A percentile compares a stretch with the other conserved stretches of the same genome.
phyloP scores from a whole-genome alignment of 164 flowering plant genomes.

The Chimonanthus salicifolius region DNA sequence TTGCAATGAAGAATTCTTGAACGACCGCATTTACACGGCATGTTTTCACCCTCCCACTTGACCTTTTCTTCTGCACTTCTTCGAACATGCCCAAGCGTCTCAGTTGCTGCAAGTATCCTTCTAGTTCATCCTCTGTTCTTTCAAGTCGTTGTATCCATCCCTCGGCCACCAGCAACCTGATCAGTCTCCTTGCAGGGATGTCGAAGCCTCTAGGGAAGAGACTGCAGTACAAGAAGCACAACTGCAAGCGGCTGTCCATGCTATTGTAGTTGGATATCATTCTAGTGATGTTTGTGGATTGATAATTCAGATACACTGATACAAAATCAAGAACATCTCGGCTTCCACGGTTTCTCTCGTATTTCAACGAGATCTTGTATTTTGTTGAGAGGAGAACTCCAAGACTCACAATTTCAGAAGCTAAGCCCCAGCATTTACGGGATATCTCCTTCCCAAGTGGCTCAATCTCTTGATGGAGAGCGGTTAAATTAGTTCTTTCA shows the following conservation, averaged over 20 bases:
- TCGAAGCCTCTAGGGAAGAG: neutral
- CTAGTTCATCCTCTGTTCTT: conserved; percentile 13
- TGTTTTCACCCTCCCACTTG: neutral
- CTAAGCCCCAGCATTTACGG: neutral
- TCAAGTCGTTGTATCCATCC: neutral
- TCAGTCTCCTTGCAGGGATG: neutral
- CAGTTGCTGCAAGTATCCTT: conserved; percentile 7
- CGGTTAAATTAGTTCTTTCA: neutral
- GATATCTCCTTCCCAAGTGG: neutral
- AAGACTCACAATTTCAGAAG: neutral
- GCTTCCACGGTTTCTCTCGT: too few relatives aligned
- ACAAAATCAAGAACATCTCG: too few relatives aligned
- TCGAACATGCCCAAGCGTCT: conserved; percentile 5
- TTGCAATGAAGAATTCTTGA: neutral
- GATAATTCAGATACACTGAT: too few relatives aligned
- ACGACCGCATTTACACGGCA: conserved; percentile 4
- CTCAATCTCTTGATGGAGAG: neutral
- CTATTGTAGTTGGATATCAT: neutral
- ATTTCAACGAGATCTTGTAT: neutral
- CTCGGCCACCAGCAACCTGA: neutral
- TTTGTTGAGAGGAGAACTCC: neutral
- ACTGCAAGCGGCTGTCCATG: neutral
- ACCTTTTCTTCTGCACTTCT: neutral
- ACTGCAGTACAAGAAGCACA: neutral
- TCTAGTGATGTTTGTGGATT: neutral